Conservation (phyloP, 140 eudicot species). For the Cichorium intybus region DNA sequence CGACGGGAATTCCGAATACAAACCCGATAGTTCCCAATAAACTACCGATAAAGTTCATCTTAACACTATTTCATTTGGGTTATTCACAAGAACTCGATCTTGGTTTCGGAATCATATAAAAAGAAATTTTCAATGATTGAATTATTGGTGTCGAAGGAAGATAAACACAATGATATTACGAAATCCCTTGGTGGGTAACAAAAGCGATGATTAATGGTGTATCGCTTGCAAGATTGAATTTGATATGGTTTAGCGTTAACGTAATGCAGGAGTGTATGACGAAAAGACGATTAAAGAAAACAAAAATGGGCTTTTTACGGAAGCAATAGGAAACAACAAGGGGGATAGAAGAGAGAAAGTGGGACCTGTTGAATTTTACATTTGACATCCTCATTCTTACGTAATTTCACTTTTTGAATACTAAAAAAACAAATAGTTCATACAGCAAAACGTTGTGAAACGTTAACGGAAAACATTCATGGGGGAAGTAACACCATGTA, state of each 20-base stretch:
- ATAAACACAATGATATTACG: constrained; percentile 17
- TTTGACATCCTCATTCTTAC: not conserved
- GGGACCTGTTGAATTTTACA: not conserved
- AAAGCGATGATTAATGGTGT: constrained; percentile 14
- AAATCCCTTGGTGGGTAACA: constrained; percentile 9
- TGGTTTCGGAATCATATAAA: constrained; percentile 19
- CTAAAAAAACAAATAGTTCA: not conserved
- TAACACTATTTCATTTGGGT: constrained; percentile 18
- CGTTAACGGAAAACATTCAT: not conserved
- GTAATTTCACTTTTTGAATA: not conserved
- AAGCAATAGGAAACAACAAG: not conserved
- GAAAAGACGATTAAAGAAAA: constrained; percentile 10
- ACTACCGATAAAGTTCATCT: constrained; percentile 61
- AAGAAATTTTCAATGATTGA: constrained; percentile 12
- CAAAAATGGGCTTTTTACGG: constrained; percentile 21
- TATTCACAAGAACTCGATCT: constrained; percentile 8
- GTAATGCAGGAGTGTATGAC: constrained; percentile 35
- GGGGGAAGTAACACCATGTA: not conserved
- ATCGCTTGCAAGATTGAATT: constrained; percentile 33
- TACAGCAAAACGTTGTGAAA: not conserved
- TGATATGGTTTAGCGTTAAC: constrained; percentile 35
- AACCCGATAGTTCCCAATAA: constrained; percentile 59
- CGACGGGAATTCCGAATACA: constrained; percentile 62
- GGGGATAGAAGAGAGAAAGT: constrained; percentile 11
- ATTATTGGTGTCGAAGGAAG: constrained; percentile 23